Evolutionary conservation across 202 grass and related monocot species (phyloP), one percentile per base, ranked within the genome.

Genomic region (Miscanthus sacchariflorus): DNA sequence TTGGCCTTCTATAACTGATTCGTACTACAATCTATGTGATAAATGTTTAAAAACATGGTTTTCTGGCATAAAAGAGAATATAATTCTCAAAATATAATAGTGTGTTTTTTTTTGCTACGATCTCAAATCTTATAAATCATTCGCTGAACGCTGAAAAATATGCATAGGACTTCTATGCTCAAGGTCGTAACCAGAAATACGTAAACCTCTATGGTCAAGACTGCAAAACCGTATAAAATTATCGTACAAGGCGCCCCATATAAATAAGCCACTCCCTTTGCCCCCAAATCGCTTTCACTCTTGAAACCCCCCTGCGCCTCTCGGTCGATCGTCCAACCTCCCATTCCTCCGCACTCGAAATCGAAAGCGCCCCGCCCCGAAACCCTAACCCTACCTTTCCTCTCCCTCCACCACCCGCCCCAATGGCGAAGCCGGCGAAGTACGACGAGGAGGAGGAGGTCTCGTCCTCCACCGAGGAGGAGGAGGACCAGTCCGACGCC

Each of bases 391-490:
- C 77, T 88, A 91, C 44, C 28, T 3, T 35, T 9, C 18, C 24
- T 45, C 28, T 63, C 58, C 48, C 13, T 59, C 64, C 83, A 54
- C 79, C 33, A 19, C 84, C 7, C 70, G 18, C 66, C 43, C 63
- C 63, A 74, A 92, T 95, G 90, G 90, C 85, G 77, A 95, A 87
- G 84, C 84, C 90, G 78, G 58, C 86, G 18, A 93, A 93, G 87
- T 93, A 95, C 89, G 91, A 91, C 33, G 91, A 95, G 1, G 91
- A 95, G 0, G 90, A 95, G 64, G 77, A 85, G 76, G 86, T 83
- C 79, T 92, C 91, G 12, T 85, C 83, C 78, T 87, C 91, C 6
- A 71, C 52, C 66, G 93, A 89, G 83, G 93, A 89, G 88, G 85
- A 92, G 40, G 92, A 84, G 12, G 84, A 87, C 13, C 73, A 75